Base-by-base conservation (phyloP, 768 basidiomycete genomes). In the Naematelia aurantialba region DNA sequence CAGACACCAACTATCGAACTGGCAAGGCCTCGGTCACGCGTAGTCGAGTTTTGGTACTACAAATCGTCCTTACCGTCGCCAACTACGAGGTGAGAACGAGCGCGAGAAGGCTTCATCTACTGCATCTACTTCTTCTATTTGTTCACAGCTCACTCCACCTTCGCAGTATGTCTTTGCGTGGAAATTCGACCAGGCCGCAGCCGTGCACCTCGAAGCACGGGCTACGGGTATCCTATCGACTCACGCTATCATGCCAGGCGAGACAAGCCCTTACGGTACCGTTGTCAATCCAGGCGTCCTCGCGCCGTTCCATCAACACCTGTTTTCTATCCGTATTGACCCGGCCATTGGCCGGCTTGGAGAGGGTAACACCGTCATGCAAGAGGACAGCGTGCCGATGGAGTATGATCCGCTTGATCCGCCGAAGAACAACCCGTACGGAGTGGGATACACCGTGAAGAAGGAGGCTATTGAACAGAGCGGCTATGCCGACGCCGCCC, bases 141-240 rank as follows among this genome's bases (percentile, higher is more conserved):
- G 46, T 61, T 48, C 61, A n/a, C 27, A 5, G 22, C 48, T 10
- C 46, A 19, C 22, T n/a, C 48, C 26, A 50, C 24, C 12, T 25
- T 22, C 24, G 17, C 17, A 45, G 30, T 59, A 58, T 45, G 46
- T 64, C 26, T 58, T 60, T 47, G 64, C 61, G 45, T 68, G 57
- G 52, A 66, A 68, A 31, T 69, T 76, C 48, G 65, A 68, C 42
- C 69, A 71, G 34, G 66, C 66, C 5, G 73, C 67, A 5, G 67
- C 58, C 1, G 52, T 72, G 30, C 67, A 74, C 50, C 63, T 74
- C 51, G 75, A 76, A 55, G 65, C 60, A 30, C 62, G 72, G 10
- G 75, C 75, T 2, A 76, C 75, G 3, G 74, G 74, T 22, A 74
- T 74, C 48, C 60, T 73, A 1, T 65, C 63, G 10, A 73, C 72